Evolutionary conservation across 2,329 filamentous ascomycete genomes (phyloP).

Genomic region (Phyllosticta paracitricarpa): DNA sequence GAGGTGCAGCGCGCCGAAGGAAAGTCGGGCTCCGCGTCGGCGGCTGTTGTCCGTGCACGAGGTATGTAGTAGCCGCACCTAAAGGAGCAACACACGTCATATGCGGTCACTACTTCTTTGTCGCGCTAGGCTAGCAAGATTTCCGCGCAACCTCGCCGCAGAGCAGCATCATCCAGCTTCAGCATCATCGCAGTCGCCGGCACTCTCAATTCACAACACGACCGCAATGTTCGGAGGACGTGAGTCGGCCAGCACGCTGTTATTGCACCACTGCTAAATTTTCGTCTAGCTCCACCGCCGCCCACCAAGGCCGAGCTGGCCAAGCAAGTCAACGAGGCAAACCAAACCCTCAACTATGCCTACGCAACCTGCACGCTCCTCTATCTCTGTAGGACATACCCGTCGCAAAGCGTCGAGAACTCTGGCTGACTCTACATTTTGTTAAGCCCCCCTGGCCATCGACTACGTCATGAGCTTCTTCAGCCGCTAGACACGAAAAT

Average conservation of each 20-base stretch:
- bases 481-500: not conserved
- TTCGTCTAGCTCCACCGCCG: slow-evolving; percentile 53
- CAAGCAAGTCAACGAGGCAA: slow-evolving; percentile 56
- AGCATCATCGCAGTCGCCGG: slow-evolving; percentile 4
- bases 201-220: not conserved
- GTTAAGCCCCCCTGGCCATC: slow-evolving; percentile 45
- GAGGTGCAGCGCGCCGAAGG: not conserved
- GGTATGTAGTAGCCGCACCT: not conserved
- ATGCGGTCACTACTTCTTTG: not conserved
- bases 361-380: slow-evolving; percentile 56
- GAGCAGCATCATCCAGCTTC: slow-evolving; percentile 6
- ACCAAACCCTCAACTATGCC: slow-evolving; percentile 57
- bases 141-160: slow-evolving; percentile 7
- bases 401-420: not conserved
- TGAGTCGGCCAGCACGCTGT: slow-evolving; percentile 25
- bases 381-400: slow-evolving; percentile 60
- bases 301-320: slow-evolving; percentile 61
- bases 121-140: slow-evolving; percentile 1
- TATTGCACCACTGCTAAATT: not conserved
- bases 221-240: slow-evolving; percentile 54
- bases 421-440: not conserved
- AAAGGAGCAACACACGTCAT: not conserved
- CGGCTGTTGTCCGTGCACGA: not conserved
- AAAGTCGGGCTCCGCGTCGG: not conserved
- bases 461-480: slow-evolving; percentile 32